Percentiles rank a stretch among this genome's conserved stretches.
Conservation (phyloP, 176 grass and related monocot species). For the Triticum urartu region DNA sequence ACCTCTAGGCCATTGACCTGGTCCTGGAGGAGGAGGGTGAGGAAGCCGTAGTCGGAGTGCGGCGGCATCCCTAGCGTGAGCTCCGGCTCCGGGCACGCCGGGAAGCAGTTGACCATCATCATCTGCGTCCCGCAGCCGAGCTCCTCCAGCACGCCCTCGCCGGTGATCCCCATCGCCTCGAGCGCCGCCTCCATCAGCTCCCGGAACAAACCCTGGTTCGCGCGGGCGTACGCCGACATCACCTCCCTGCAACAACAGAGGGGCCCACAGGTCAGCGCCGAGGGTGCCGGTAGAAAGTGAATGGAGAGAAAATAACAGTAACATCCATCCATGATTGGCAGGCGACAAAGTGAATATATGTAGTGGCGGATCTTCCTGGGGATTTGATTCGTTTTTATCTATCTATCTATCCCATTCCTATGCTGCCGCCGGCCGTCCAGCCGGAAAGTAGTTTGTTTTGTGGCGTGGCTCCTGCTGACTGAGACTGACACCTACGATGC, state of each 20-base stretch:
- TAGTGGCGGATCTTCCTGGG: not conserved
- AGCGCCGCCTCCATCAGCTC: constrained; percentile 57
- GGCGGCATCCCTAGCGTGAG: constrained; percentile 87
- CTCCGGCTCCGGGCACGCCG: constrained; percentile 70
- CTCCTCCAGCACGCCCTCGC: constrained; percentile 22
- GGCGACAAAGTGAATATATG: not conserved
- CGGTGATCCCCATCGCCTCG: constrained; percentile 40
- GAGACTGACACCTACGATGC: not conserved
- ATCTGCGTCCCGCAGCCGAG: constrained; percentile 51
- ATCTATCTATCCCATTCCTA: not conserved
- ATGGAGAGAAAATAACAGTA: not conserved
- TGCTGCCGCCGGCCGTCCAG: not conserved
- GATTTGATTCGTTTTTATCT: not conserved
- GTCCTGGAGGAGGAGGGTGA: constrained; percentile 80
- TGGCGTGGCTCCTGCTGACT: not conserved
- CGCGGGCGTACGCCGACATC: constrained; percentile 35
- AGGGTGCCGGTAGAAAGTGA: not conserved
- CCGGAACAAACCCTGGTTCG: constrained; percentile 45
- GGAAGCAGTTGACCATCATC: constrained; percentile 75
- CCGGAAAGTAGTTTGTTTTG: not conserved
- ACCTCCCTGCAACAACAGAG: constrained; percentile 12
- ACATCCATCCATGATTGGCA: not conserved
- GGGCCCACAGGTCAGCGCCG: not conserved
- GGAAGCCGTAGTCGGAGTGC: constrained; percentile 89
- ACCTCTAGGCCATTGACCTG: constrained; percentile 70